Evolutionary conservation across 1,284 basidiomycete species (phyloP).

Genomic region (Cryptococcus hybrid): DNA sequence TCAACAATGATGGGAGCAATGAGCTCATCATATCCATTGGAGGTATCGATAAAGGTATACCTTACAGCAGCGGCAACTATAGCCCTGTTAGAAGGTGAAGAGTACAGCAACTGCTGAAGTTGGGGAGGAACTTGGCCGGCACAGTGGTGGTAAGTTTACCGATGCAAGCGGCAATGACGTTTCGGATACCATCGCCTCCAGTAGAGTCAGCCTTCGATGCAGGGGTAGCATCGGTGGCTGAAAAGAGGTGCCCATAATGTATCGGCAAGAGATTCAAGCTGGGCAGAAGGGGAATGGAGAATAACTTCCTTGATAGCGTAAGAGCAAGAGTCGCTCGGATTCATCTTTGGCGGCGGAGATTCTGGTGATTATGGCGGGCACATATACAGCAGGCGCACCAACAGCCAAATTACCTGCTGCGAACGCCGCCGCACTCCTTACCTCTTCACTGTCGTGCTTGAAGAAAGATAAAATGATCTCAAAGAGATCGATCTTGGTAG

Average conservation of each 20-base stretch:
- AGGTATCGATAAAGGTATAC: constrained; percentile 89
- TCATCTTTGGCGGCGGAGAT: constrained; percentile 64
- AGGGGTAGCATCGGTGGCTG: constrained; percentile 59
- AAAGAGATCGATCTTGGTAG: constrained; percentile 71
- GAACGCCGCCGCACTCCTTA: constrained; percentile 84
- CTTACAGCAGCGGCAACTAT: constrained; percentile 92
- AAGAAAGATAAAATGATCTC: constrained; percentile 70
- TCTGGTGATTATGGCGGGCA: constrained; percentile 79
- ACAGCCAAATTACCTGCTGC: constrained; percentile 95
- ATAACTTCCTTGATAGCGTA: constrained; percentile 93
- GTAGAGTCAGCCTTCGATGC: constrained; percentile 41
- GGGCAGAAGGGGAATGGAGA: constrained; percentile 77
- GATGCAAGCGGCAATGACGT: constrained; percentile 93
- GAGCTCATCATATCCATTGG: constrained; percentile 79
- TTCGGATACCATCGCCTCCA: constrained; percentile 85
- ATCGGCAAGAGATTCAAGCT: constrained; percentile 81
- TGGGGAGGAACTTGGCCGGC: constrained; percentile 82
- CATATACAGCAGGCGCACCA: constrained; percentile 78
- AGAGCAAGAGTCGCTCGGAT: constrained; percentile 74
- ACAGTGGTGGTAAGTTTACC: constrained; percentile 92
- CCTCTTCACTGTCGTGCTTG: constrained; percentile 72
- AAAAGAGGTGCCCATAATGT: constrained; percentile 82
- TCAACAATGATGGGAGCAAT: constrained; percentile 82
- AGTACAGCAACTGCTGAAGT: constrained; percentile 59
- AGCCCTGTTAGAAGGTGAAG: constrained; percentile 65